phyloP scores from a whole-genome alignment of 164 flowering plant genomes.

The Euptelea pleiosperma region DNA sequence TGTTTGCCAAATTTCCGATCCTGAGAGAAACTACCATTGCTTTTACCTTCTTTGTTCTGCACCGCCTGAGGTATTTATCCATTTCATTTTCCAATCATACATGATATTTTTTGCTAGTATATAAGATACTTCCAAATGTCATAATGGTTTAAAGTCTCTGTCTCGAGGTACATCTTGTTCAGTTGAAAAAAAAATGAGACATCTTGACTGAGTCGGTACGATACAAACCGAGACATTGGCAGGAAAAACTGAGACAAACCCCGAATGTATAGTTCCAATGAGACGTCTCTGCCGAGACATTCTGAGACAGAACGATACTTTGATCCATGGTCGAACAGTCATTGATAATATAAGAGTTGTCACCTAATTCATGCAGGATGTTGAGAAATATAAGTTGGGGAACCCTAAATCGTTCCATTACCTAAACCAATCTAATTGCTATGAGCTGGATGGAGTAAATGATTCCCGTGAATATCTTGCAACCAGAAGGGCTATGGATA shows the following conservation, averaged over 20 bases:
- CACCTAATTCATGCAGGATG: slow-evolving; percentile 30
- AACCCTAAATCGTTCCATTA: slow-evolving; percentile 55
- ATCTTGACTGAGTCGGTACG: too few species aligned
- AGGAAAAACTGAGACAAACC: too few species aligned
- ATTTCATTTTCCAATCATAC: not conserved
- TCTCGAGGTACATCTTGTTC: too few species aligned
- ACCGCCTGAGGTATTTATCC: slow-evolving; percentile 64
- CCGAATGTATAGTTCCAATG: too few species aligned
- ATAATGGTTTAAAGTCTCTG: too few species aligned
- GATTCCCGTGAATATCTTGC: slow-evolving; percentile 67
- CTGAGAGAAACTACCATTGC: slow-evolving; percentile 86
- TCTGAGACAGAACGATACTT: too few species aligned
- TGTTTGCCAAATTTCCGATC: slow-evolving; percentile 79
- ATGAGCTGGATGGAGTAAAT: slow-evolving; percentile 71
- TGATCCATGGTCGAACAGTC: too few species aligned
- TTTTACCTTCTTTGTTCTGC: slow-evolving; percentile 85
- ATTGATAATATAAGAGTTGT: not conserved
- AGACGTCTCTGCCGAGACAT: too few species aligned
- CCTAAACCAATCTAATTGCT: slow-evolving; percentile 77
- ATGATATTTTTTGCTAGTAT: too few species aligned
- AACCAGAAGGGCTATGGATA: slow-evolving; percentile 67
- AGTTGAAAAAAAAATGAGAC: too few species aligned
- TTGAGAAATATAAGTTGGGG: slow-evolving; percentile 55
- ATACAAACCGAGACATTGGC: too few species aligned
- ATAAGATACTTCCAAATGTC: too few species aligned